Evolutionary conservation across 345 rosid species (phyloP).

Genomic region (Dipteronia dyeriana): DNA sequence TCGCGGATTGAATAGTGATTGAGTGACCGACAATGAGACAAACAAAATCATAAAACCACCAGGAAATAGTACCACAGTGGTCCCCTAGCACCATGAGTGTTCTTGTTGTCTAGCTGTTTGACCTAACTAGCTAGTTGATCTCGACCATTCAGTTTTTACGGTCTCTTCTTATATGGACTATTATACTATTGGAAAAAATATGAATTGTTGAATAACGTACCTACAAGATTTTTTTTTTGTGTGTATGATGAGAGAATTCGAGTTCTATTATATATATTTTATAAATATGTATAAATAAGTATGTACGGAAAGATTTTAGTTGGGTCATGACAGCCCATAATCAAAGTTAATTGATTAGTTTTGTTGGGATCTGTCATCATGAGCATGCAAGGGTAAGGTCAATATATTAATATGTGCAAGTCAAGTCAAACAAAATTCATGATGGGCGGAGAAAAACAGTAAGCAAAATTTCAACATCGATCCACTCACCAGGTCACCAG

Average conservation of each 20-base stretch:
- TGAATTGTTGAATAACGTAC: too few species aligned
- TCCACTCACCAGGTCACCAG: background rate
- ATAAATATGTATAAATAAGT: too few species aligned
- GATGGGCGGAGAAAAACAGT: background rate
- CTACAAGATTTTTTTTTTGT: too few species aligned
- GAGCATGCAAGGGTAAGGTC: background rate
- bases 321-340: too few species aligned
- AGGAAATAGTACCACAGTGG: slow-evolving; percentile 26
- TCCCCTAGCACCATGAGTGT: slow-evolving; percentile 34
- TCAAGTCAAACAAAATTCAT: background rate
- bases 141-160: slow-evolving; percentile 14
- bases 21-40: slow-evolving; percentile 39
- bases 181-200: too few species aligned
- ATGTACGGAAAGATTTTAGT: too few species aligned
- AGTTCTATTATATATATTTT: too few species aligned
- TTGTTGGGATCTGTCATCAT: background rate
- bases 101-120: slow-evolving; percentile 31
- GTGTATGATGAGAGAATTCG: too few species aligned
- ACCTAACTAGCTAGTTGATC: slow-evolving; percentile 17
- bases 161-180: too few species aligned
- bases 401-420: background rate
- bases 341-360: too few species aligned
- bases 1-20: slow-evolving; percentile 16
- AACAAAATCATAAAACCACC: slow-evolving; percentile 37
- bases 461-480: background rate